Evolutionary conservation across 495 filamentous ascomycete genomes (phyloP), one percentile per base, ranked within the genome.

Genomic region (Xylaria nigripes): DNA sequence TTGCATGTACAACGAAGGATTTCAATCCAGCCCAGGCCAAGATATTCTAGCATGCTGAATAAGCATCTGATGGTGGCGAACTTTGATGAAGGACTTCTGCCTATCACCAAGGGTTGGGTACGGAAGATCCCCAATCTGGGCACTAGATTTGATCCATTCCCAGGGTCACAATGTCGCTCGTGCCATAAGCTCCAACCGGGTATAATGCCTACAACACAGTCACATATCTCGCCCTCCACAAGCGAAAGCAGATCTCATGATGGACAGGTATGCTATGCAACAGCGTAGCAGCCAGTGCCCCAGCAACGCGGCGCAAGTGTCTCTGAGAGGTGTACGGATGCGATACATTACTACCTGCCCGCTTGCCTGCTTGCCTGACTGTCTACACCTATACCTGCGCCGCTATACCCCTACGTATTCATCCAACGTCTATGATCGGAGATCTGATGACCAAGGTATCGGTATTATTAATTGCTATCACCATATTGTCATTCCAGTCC

Each of bases 391-490:
- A 34, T 34, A 54, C 43, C 51, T 54, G 51, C 36, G 24, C 36
- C 24, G 21, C n/a, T 23, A 19, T 48, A 5, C 6, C 19, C 22
- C 44, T 29, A 6, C 12, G 23, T n/a, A 12, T n/a, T 13, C 24
- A 3, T 22, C 30, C 30, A 54, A 34, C 51, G 43, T 32, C 38
- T 40, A 30, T 30, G 22, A 48, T 34, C 16, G 51, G 15, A 48
- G 51, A 54, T 54, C 51, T 54, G 38, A 47, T 54, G 45, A 54
- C 46, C 51, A 54, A 21, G 27, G 18, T 15, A 30, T 34, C 32
- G 32, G 32, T 34, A 34, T 34, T 8, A 13, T 2, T 13, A 29
- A 29, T 4, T n/a, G n/a, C n/a, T 29, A 29, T 29, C 25, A 3
- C 25, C 25, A 29, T 29, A 29, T 29, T 29, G 4, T 3, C 25